Percentiles rank a stretch among this genome's conserved stretches.
Evolutionary conservation across 2,329 filamentous ascomycete species (phyloP).

Genomic region (Aspergillus caelatus): DNA sequence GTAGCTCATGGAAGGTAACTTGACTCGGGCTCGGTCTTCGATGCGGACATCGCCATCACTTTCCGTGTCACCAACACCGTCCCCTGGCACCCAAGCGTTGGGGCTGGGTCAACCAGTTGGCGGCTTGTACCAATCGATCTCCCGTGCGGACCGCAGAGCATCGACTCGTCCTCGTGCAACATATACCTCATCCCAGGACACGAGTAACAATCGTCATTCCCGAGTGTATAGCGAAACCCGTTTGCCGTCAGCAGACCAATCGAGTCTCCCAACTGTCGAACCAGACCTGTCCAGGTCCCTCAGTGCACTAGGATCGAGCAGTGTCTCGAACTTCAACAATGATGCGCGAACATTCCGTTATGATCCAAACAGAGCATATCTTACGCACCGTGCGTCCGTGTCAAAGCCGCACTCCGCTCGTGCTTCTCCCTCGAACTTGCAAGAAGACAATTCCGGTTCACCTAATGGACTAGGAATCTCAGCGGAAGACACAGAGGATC

Average conservation of each 20-base stretch:
- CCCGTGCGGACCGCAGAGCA: constrained; percentile 45
- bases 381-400: constrained; percentile 41
- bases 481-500: constrained; percentile 26
- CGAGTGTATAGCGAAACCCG: constrained; percentile 66
- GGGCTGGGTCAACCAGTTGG: constrained; percentile 45
- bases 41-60: constrained; percentile 57
- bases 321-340: constrained; percentile 31
- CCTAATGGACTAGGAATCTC: constrained; percentile 33
- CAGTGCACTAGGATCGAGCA: constrained; percentile 56
- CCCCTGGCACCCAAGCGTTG: constrained; percentile 28
- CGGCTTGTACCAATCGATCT: constrained; percentile 47
- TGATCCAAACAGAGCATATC: constrained; percentile 33
- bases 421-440: constrained; percentile 11
- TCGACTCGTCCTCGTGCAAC: constrained; percentile 48
- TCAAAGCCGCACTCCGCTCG: constrained; percentile 38
- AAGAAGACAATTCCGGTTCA: constrained; percentile 24
- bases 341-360: constrained; percentile 39
- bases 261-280: constrained; percentile 31
- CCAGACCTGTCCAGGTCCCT: constrained; percentile 60
- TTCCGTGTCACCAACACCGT: constrained; percentile 51
- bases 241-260: constrained; percentile 47
- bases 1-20: constrained; percentile 91
- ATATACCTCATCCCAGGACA: constrained; percentile 37
- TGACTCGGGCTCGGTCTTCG: constrained; percentile 74
- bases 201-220: constrained; percentile 54